phyloP scores from a whole-genome alignment of 2,329 filamentous ascomycete species.

The Trichophyton rubrum region DNA sequence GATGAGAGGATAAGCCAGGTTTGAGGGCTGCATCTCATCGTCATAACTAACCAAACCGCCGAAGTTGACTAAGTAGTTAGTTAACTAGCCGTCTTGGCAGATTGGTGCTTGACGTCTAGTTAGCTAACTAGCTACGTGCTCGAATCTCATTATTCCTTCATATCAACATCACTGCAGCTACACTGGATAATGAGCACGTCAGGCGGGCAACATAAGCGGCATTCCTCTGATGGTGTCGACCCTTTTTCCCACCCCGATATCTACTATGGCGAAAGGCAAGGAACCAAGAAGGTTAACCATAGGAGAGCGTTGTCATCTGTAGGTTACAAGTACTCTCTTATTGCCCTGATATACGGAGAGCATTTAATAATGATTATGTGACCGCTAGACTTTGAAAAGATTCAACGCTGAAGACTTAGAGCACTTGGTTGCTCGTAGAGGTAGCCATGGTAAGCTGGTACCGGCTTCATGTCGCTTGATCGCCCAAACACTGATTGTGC shows the following conservation, averaged over 20 bases:
- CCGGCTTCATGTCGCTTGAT: background rate
- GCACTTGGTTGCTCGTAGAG: constrained; percentile 28
- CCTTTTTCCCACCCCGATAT: constrained; percentile 46
- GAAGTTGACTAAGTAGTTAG: background rate
- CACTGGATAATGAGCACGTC: constrained; percentile 10
- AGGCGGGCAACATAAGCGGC: constrained; percentile 13
- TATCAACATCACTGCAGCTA: background rate
- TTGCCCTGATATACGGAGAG: background rate
- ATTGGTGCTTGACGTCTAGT: background rate
- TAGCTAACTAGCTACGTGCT: background rate
- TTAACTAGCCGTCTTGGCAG: no score
- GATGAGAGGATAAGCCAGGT: background rate
- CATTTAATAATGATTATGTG: constrained; percentile 9
- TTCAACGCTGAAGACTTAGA: constrained; percentile 27
- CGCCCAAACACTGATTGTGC: background rate
- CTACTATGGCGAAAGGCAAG: constrained; percentile 46
- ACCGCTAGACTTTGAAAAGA: constrained; percentile 23
- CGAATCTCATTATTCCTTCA: background rate
- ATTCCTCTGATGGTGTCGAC: constrained; percentile 37
- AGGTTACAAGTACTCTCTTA: background rate
- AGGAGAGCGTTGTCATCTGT: constrained; percentile 12
- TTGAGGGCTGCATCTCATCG: background rate
- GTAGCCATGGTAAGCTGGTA: constrained; percentile 32
- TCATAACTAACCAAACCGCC: background rate
- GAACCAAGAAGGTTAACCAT: constrained; percentile 19